These are phyloP conservation scores for Monilinia vaccinii-corymbosi DNA, from an alignment of 2,329 filamentous ascomycete genomes.

Conservation along the genomic window DNA sequence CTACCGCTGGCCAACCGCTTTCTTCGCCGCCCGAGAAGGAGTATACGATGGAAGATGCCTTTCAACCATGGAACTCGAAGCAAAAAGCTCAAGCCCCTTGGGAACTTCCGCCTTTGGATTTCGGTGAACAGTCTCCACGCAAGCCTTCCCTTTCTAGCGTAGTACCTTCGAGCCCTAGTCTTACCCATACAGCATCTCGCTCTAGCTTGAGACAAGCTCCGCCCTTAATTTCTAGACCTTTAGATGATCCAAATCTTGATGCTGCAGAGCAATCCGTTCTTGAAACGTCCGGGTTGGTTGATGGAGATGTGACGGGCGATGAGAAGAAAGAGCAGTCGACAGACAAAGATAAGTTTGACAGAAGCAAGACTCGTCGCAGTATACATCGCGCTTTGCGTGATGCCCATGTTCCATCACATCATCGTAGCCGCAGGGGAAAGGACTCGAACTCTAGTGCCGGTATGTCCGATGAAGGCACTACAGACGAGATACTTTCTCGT, in stretches of 20 bases:
- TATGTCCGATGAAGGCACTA: slow-evolving; percentile 35
- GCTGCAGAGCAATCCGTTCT: slow-evolving; percentile 60
- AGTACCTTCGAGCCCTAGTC: slow-evolving; percentile 26
- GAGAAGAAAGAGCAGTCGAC: slow-evolving; percentile 23
- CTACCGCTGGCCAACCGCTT: slow-evolving; percentile 24
- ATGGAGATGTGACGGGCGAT: slow-evolving; percentile 35
- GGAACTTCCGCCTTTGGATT: slow-evolving; percentile 34
- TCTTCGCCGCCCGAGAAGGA: slow-evolving; percentile 28
- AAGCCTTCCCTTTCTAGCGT: slow-evolving; percentile 38
- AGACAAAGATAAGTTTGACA: slow-evolving; percentile 29
- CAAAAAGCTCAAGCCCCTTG: slow-evolving; percentile 36
- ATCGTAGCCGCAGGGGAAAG: slow-evolving; percentile 67
- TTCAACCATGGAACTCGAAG: slow-evolving; percentile 39
- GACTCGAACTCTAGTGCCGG: slow-evolving; percentile 55
- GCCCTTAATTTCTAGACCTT: slow-evolving; percentile 20
- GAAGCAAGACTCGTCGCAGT: slow-evolving; percentile 62
- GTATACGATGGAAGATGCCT: slow-evolving; percentile 37
- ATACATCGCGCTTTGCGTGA: slow-evolving; percentile 86
- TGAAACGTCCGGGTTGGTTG: slow-evolving; percentile 57
- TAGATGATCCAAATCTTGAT: slow-evolving; percentile 34
- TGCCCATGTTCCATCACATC: slow-evolving; percentile 54
- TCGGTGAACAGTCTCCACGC: slow-evolving; percentile 30
- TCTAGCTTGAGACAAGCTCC: slow-evolving; percentile 28
- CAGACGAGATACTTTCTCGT: slow-evolving; percentile 64
- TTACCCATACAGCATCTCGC: slow-evolving; percentile 29